Conservation (phyloP, 208 protist genomes). For the Novymonas esmeraldas region DNA sequence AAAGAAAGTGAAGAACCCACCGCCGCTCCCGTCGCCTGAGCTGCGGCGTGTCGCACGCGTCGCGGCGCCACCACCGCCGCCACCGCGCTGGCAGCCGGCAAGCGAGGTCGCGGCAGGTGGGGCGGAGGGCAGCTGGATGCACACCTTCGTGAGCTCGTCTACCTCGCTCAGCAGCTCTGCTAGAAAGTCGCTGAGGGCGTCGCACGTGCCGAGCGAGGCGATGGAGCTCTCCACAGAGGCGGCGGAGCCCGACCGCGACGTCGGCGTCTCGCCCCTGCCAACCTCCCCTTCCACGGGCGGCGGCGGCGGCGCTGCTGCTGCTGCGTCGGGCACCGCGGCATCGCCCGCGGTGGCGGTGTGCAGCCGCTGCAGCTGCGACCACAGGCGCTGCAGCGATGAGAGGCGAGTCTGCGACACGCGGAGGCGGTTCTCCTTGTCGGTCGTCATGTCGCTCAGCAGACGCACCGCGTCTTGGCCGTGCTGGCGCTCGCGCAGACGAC, state of each 20-base stretch:
- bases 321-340: background rate
- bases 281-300: background rate
- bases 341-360: slow-evolving; percentile 3
- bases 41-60: too few relatives aligned
- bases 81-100: slow-evolving; percentile 11
- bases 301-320: background rate
- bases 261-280: background rate
- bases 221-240: slow-evolving; percentile 28
- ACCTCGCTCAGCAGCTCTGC: slow-evolving; percentile 42
- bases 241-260: background rate
- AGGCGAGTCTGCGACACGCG: slow-evolving; percentile 32
- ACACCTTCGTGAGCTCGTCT: slow-evolving; percentile 46
- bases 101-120: slow-evolving; percentile 11
- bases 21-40: slow-evolving; percentile 41
- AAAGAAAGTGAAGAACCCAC: slow-evolving; percentile 71
- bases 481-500: slow-evolving; percentile 39
- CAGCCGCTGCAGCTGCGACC: slow-evolving; percentile 41
- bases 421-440: slow-evolving; percentile 55
- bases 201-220: slow-evolving; percentile 29
- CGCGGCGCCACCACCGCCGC: too few relatives aligned
- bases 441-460: slow-evolving; percentile 57
- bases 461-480: slow-evolving; percentile 57
- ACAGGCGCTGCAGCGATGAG: slow-evolving; percentile 37
- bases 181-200: slow-evolving; percentile 36
- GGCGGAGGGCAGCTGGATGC: slow-evolving; percentile 51